These are phyloP conservation scores for Rhododendron vialii DNA, from an alignment of 148 eudicot species.

Conservation along the genomic window DNA sequence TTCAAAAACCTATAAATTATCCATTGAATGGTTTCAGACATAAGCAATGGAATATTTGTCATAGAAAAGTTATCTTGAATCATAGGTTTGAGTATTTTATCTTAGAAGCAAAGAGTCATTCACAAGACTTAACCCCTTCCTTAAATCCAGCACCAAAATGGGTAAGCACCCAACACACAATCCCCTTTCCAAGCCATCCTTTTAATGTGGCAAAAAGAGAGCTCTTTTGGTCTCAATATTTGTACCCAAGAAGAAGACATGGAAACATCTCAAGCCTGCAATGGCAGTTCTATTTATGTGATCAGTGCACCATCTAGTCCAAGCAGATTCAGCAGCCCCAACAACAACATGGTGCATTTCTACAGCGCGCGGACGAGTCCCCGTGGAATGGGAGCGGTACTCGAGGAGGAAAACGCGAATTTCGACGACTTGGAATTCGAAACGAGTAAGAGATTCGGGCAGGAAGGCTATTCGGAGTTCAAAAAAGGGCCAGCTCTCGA, in stretches of 20 bases:
- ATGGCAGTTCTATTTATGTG: not conserved
- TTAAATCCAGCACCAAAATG: not conserved
- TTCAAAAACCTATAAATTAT: not conserved
- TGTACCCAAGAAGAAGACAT: not conserved
- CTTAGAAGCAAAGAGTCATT: not conserved
- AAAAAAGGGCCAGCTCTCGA: conserved; percentile 12
- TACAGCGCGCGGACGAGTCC: conserved; percentile 18
- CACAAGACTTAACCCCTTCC: not conserved
- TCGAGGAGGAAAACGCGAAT: not conserved
- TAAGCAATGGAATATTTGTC: not conserved
- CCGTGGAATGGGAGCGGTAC: not conserved
- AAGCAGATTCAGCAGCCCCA: not conserved
- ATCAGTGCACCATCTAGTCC: conserved; percentile 5
- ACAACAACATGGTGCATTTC: conserved; percentile 2
- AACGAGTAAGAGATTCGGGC: conserved; percentile 37
- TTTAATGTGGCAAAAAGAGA: not conserved
- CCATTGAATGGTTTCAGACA: not conserved
- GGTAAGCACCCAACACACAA: not conserved
- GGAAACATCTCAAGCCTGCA: not conserved
- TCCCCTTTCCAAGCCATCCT: not conserved
- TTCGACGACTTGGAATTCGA: conserved; percentile 49
- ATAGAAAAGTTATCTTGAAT: not conserved
- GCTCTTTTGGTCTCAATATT: not conserved
- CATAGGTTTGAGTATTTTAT: not conserved
- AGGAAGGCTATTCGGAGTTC: conserved; percentile 1